Percentiles rank a stretch among this genome's conserved stretches.
phyloP scores from a whole-genome alignment of 805 yeast genomes.

The Saccharomyces jurei region DNA sequence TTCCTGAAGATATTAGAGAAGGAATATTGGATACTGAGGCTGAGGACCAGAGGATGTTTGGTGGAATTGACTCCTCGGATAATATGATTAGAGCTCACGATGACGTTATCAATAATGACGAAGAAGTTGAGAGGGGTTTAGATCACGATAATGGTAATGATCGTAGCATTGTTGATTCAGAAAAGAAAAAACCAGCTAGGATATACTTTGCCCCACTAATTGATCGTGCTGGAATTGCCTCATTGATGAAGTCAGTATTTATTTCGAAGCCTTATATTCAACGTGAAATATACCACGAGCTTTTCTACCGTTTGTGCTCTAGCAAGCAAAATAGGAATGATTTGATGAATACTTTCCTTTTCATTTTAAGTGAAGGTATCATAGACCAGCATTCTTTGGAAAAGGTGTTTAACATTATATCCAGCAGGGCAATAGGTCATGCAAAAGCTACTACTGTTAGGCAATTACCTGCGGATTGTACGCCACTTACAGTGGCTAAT shows the following conservation, averaged over 20 bases:
- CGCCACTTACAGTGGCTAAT: slow-evolving; percentile 64
- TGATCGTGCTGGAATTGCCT: slow-evolving; percentile 68
- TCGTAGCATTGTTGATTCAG: slow-evolving; percentile 13
- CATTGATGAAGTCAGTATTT: slow-evolving; percentile 62
- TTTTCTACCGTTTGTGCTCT: slow-evolving; percentile 59
- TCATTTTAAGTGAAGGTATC: slow-evolving; percentile 71
- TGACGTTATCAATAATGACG: slow-evolving; percentile 11
- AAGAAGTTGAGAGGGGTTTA: not conserved
- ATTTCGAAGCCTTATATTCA: slow-evolving; percentile 59
- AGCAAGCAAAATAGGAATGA: slow-evolving; percentile 76
- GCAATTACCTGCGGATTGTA: slow-evolving; percentile 49
- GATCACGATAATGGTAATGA: slow-evolving; percentile 7
- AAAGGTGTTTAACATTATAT: slow-evolving; percentile 48
- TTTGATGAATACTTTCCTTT: slow-evolving; percentile 56
- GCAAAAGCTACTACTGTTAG: slow-evolving; percentile 3
- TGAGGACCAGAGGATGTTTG: slow-evolving; percentile 3
- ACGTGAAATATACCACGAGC: slow-evolving; percentile 55
- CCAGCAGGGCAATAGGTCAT: slow-evolving; percentile 38
- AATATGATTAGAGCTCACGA: slow-evolving; percentile 17
- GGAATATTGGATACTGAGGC: slow-evolving; percentile 55
- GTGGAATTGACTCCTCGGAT: slow-evolving; percentile 4
- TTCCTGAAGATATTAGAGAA: slow-evolving; percentile 59
- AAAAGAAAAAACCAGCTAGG: slow-evolving; percentile 27
- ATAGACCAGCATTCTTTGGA: slow-evolving; percentile 52
- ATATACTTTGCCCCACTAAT: slow-evolving; percentile 56